phyloP scores from a whole-genome alignment of 768 basidiomycete species.

The Gloeostereum incarnatum region DNA sequence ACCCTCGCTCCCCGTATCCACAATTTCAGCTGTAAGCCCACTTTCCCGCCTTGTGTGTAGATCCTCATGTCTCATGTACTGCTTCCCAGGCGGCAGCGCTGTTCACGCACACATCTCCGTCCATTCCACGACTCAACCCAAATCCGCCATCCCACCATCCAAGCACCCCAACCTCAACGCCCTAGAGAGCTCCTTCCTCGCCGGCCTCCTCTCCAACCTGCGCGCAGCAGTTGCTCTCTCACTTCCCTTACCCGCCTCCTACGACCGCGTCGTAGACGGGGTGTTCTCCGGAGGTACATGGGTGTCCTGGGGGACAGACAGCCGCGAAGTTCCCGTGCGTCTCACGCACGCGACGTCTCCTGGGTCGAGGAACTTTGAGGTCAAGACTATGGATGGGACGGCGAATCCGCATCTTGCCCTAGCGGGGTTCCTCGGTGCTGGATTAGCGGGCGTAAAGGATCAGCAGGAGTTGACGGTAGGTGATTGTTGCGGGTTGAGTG shows the following conservation, averaged over 20 bases:
- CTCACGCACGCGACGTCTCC: slow-evolving; percentile 24
- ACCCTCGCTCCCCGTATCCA: slow-evolving; percentile 34
- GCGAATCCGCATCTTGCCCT: slow-evolving; percentile 34
- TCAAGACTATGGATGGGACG: slow-evolving; percentile 33
- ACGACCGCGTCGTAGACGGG: slow-evolving; percentile 37
- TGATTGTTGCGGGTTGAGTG: slow-evolving; percentile 14
- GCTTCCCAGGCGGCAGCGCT: slow-evolving; percentile 21
- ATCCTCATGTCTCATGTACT: background rate
- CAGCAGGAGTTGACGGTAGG: slow-evolving; percentile 15
- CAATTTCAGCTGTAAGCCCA: background rate
- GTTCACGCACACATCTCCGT: slow-evolving; percentile 44
- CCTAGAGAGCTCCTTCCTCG: slow-evolving; percentile 36
- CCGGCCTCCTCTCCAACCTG: slow-evolving; percentile 33
- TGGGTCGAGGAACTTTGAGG: slow-evolving; percentile 35
- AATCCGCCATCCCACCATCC: slow-evolving; percentile 19
- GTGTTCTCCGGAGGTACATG: slow-evolving; percentile 48
- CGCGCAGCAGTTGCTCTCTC: slow-evolving; percentile 36
- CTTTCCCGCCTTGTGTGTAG: background rate
- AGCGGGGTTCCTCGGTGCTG: slow-evolving; percentile 32
- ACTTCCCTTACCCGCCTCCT: slow-evolving; percentile 37
- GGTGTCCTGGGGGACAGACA: slow-evolving; percentile 40
- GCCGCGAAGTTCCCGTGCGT: slow-evolving; percentile 39
- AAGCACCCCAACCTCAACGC: slow-evolving; percentile 8
- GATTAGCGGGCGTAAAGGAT: slow-evolving; percentile 26
- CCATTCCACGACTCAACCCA: slow-evolving; percentile 13